Percentiles rank a stretch among this genome's conserved stretches.
Evolutionary conservation across 2,329 filamentous ascomycete species (phyloP).

Genomic region (Beauveria brongniartii): DNA sequence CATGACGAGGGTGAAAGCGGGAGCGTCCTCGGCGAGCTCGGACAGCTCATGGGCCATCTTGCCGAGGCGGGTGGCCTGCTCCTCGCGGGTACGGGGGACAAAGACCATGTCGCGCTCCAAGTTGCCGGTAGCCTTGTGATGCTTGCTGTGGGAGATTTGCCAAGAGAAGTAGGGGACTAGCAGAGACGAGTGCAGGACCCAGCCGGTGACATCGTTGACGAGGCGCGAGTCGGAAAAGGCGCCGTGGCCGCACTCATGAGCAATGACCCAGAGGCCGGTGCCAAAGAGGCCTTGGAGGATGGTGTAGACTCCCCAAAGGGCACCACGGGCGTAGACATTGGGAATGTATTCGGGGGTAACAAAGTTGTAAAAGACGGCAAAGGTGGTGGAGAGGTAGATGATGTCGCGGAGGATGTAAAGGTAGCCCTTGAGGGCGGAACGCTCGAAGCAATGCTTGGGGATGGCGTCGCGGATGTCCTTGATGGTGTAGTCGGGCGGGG

Average conservation of each 20-base stretch:
- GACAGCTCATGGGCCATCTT: constrained; percentile 69
- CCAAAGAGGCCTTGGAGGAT: constrained; percentile 85
- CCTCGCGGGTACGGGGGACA: constrained; percentile 81
- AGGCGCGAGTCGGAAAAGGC: constrained; percentile 89
- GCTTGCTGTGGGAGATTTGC: constrained; percentile 98
- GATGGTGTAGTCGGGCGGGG: constrained; percentile 91
- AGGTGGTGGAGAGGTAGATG: constrained; percentile 62
- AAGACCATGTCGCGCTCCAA: constrained; percentile 99
- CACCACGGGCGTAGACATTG: constrained; percentile 56
- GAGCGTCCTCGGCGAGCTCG: constrained; percentile 92
- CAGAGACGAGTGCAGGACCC: constrained; percentile 79
- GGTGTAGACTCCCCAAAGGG: constrained; percentile 58
- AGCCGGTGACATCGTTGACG: constrained; percentile 87
- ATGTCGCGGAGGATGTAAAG: constrained; percentile 81
- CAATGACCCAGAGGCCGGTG: constrained; percentile 92
- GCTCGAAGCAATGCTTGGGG: constrained; percentile 92
- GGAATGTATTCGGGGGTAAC: constrained; percentile 79
- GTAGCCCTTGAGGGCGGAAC: constrained; percentile 68
- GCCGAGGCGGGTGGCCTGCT: constrained; percentile 69
- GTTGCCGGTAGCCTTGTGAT: constrained; percentile 98
- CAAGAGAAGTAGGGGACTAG: constrained; percentile 98
- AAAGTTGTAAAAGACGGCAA: constrained; percentile 82
- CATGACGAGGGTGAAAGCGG: constrained; percentile 66
- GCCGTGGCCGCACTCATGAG: constrained; percentile 96
- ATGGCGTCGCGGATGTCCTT: constrained; percentile 97